These are phyloP conservation scores for Beauveria australis DNA, from an alignment of 2,329 filamentous ascomycete species.

Conservation along the genomic window DNA sequence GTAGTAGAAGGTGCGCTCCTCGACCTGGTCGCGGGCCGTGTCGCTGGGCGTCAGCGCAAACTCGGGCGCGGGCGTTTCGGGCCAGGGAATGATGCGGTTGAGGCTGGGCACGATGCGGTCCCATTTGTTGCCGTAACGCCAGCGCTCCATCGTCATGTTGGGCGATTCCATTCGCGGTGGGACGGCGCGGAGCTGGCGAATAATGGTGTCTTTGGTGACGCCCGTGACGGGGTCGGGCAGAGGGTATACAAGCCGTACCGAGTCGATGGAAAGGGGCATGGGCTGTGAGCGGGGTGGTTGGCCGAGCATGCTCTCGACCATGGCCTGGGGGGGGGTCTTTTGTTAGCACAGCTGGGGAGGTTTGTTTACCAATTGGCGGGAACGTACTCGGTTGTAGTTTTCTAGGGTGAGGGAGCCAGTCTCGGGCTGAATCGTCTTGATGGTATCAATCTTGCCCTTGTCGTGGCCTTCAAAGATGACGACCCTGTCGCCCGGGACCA, in stretches of 20 bases:
- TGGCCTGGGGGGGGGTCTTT: constrained; percentile 32
- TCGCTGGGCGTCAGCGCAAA: constrained; percentile 53
- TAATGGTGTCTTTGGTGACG: constrained; percentile 62
- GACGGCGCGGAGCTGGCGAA: constrained; percentile 58
- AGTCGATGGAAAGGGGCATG: constrained; percentile 54
- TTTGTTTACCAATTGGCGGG: neutral
- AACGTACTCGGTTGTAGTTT: constrained; percentile 55
- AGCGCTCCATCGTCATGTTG: constrained; percentile 33
- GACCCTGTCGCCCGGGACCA: constrained; percentile 49
- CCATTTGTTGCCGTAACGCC: constrained; percentile 35
- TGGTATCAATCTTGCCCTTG: constrained; percentile 74
- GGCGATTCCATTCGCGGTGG: constrained; percentile 38
- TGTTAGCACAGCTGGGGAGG: constrained; percentile 16
- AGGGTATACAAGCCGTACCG: constrained; percentile 75
- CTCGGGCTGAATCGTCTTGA: constrained; percentile 47
- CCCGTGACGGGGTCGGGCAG: constrained; percentile 59
- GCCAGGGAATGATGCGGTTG: constrained; percentile 71
- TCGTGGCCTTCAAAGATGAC: constrained; percentile 71
- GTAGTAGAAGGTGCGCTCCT: constrained; percentile 69
- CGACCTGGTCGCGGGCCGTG: constrained; percentile 68
- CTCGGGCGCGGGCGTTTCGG: constrained; percentile 42
- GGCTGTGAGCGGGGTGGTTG: constrained; percentile 22
- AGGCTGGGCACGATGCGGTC: constrained; percentile 60
- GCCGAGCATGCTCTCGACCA: constrained; percentile 36
- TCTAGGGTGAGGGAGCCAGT: constrained; percentile 53